Evolutionary conservation across 1,284 basidiomycete genomes (phyloP).

Genomic region (Amylostereum chailletii): DNA sequence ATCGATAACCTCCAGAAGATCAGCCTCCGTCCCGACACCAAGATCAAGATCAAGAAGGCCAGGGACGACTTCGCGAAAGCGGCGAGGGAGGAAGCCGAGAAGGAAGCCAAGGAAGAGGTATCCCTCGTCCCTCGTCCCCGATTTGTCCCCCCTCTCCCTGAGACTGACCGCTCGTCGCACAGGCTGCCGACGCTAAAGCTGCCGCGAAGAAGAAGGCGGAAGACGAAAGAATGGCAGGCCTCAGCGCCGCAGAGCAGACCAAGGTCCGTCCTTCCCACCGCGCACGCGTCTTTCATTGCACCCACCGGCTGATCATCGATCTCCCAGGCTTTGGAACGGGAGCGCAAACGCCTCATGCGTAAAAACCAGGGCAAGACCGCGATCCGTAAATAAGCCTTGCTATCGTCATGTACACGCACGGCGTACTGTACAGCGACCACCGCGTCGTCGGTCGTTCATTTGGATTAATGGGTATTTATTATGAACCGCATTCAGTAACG

Average conservation of each 20-base stretch:
- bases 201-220: conserved; percentile 69
- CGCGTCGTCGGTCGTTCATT: too few species aligned
- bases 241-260: conserved; percentile 78
- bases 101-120: conserved; percentile 66
- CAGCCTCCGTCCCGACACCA: conserved; percentile 72
- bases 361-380: conserved; percentile 60
- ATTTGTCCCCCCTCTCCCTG: not conserved
- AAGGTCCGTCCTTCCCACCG: conserved; percentile 38
- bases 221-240: conserved; percentile 59
- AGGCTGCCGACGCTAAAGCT: conserved; percentile 58
- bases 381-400: conserved; percentile 30
- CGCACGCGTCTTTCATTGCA: not conserved
- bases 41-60: conserved; percentile 61
- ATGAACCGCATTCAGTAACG: too few species aligned
- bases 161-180: conserved; percentile 10
- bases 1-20: conserved; percentile 59
- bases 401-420: too few species aligned
- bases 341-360: conserved; percentile 60
- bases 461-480: too few species aligned
- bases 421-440: too few species aligned
- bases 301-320: conserved; percentile 2
- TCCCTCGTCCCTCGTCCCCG: conserved; percentile 10
- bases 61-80: conserved; percentile 64
- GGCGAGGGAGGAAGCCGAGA: conserved; percentile 59
- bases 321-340: conserved; percentile 58